phyloP scores from a whole-genome alignment of 2,329 filamentous ascomycete genomes.

The Huntiella bhutanensis region DNA sequence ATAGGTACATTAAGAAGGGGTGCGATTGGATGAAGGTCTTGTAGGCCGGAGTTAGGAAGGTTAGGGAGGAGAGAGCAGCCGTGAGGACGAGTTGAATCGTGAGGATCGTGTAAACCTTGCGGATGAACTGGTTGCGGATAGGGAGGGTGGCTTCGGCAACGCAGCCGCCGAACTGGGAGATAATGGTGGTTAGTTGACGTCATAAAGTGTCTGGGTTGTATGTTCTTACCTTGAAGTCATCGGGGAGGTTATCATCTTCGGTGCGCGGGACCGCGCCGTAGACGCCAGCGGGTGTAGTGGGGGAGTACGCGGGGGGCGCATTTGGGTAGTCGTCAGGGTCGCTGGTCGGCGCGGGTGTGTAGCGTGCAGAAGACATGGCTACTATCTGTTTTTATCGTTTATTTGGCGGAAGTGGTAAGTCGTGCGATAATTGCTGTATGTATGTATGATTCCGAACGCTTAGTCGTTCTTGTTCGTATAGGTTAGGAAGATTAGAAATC shows the following conservation, averaged over 20 bases:
- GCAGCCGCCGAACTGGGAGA: slow-evolving; percentile 61
- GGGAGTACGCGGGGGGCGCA: slow-evolving; percentile 62
- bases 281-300: slow-evolving; percentile 34
- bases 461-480: no score
- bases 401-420: no score
- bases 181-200: neutral
- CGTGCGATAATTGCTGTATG: no score
- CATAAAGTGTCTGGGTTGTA: neutral
- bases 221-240: slow-evolving; percentile 71
- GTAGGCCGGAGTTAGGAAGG: slow-evolving; percentile 68
- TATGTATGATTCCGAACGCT: no score
- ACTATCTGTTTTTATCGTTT: neutral
- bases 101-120: slow-evolving; percentile 95
- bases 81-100: slow-evolving; percentile 86
- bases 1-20: slow-evolving; percentile 36
- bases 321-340: slow-evolving; percentile 71
- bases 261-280: slow-evolving; percentile 45
- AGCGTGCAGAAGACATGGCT: slow-evolving; percentile 60
- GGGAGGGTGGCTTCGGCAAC: slow-evolving; percentile 88
- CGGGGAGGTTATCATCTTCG: slow-evolving; percentile 80
- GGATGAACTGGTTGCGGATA: slow-evolving; percentile 89
- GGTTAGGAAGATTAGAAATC: no score
- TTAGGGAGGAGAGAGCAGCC: slow-evolving; percentile 58
- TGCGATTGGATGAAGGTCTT: slow-evolving; percentile 73
- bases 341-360: slow-evolving; percentile 63